Evolutionary conservation across 1,284 basidiomycete genomes (phyloP), one percentile per base, ranked within the genome.

Genomic region (Pseudozyma pruni): DNA sequence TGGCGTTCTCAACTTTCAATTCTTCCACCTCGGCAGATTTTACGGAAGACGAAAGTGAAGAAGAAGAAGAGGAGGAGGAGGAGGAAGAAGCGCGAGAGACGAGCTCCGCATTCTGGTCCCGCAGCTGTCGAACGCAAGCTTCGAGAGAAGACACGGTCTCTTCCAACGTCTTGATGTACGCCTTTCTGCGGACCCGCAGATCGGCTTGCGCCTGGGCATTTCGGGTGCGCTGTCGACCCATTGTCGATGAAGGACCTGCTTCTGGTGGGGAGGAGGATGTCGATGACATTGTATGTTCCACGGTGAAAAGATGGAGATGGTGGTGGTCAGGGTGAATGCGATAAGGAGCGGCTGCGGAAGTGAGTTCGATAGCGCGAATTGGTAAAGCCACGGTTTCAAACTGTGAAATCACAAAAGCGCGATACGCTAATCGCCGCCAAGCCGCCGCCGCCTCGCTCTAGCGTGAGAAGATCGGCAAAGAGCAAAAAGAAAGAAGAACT

Each of bases 401-500:
- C 7, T 29, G 35, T n/a, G 6, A 37, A 37, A 37, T 16, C 14
- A 19, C 7, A 37, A 7, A 37, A n/a, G 35, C 35, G 35, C 35
- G 35, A 37, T 37, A 37, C 35, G 35, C 35, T 16, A 19, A 8
- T 5, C 35, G 19, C 35, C 19, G 35, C 35, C 19, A 5, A n/a
- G 14, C 35, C 19, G 16, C 35, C 8, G n/a, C n/a, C n/a, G n/a
- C n/a, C n/a, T n/a, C n/a, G n/a, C n/a, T n/a, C n/a, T n/a, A n/a
- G n/a, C n/a, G n/a, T n/a, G n/a, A n/a, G n/a, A n/a, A n/a, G n/a
- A n/a, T n/a, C n/a, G n/a, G n/a, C n/a, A n/a, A n/a, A n/a, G n/a
- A n/a, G n/a, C n/a, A 29, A 29, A 29, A 29, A 11, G 11, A 29
- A 44, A 56, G 41, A 74, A 86, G 86, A 88, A 88, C 88, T 88